These are phyloP conservation scores for Alternaria sp. DNA, from an alignment of 2,329 filamentous ascomycete genomes.

Conservation along the genomic window DNA sequence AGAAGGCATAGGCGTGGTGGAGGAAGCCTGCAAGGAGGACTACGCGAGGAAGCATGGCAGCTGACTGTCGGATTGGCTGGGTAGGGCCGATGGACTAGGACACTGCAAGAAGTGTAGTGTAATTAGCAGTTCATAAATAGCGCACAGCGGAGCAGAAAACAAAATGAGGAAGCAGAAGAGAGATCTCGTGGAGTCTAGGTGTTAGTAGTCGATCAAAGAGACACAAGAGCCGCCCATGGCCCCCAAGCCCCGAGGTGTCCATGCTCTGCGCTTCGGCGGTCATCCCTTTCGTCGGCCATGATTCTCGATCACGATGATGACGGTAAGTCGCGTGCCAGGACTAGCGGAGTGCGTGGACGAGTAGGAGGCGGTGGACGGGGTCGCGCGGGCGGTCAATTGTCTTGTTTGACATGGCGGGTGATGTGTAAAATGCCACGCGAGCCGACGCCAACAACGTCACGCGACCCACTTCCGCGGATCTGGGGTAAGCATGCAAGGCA, in stretches of 20 bases:
- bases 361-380: slow-evolving; percentile 10
- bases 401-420: slow-evolving; percentile 14
- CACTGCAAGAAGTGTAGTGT: neutral
- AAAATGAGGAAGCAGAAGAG: neutral
- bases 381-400: slow-evolving; percentile 8
- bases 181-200: neutral
- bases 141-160: neutral
- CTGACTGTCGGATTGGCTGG: neutral
- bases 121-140: slow-evolving; percentile 3
- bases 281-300: neutral
- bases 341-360: slow-evolving; percentile 12
- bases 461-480: slow-evolving; percentile 13
- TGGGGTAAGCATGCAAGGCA: slow-evolving; percentile 16
- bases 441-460: slow-evolving; percentile 15
- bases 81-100: neutral
- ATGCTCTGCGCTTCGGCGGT: neutral
- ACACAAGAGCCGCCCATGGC: slow-evolving; percentile 2
- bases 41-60: slow-evolving; percentile 12
- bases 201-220: slow-evolving; percentile 6
- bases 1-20: slow-evolving; percentile 33
- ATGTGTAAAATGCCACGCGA: slow-evolving; percentile 15
- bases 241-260: neutral
- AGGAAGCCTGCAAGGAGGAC: slow-evolving; percentile 11
- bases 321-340: slow-evolving; percentile 11
- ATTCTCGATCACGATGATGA: slow-evolving; percentile 9